These are phyloP conservation scores for Paramyrothecium roridum DNA, from an alignment of 2,329 filamentous ascomycete genomes.

Conservation along the genomic window DNA sequence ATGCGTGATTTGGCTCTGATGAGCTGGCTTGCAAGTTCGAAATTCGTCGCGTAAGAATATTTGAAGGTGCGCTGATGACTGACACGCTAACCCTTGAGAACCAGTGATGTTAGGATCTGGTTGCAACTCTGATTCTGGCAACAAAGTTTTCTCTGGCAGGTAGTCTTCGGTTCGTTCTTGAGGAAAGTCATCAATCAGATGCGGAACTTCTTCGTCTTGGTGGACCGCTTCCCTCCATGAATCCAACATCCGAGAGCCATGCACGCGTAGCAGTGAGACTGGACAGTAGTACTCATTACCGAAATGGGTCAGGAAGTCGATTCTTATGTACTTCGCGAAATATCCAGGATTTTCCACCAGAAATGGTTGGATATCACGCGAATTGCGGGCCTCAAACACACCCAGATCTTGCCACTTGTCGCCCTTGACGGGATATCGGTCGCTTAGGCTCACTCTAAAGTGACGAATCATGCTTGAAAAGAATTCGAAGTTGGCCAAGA, in stretches of 20 bases:
- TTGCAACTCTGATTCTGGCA: neutral
- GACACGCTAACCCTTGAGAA: too few species aligned
- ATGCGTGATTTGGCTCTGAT: too few species aligned
- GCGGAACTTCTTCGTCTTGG: conserved; percentile 59
- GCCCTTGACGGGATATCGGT: conserved; percentile 87
- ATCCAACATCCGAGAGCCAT: conserved; percentile 95
- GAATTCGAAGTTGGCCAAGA: conserved; percentile 98
- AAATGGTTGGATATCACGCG: conserved; percentile 91
- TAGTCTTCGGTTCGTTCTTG: neutral
- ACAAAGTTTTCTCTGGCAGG: neutral
- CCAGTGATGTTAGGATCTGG: too few species aligned
- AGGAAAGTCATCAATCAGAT: neutral
- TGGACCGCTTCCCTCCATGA: conserved; percentile 79
- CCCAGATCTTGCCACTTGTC: conserved; percentile 91
- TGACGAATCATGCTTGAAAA: conserved; percentile 95
- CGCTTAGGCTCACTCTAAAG: conserved; percentile 88
- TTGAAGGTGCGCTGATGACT: too few species aligned
- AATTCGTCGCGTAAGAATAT: too few species aligned
- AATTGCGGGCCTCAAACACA: conserved; percentile 87
- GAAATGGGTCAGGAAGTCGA: conserved; percentile 91
- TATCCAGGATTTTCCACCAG: conserved; percentile 92
- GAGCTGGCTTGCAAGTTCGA: too few species aligned
- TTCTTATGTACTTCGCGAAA: conserved; percentile 87
- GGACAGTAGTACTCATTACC: conserved; percentile 97
- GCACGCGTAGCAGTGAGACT: conserved; percentile 82